phyloP scores from a whole-genome alignment of 2,329 filamentous ascomycete genomes.

The Aspergillus aculeatus region DNA sequence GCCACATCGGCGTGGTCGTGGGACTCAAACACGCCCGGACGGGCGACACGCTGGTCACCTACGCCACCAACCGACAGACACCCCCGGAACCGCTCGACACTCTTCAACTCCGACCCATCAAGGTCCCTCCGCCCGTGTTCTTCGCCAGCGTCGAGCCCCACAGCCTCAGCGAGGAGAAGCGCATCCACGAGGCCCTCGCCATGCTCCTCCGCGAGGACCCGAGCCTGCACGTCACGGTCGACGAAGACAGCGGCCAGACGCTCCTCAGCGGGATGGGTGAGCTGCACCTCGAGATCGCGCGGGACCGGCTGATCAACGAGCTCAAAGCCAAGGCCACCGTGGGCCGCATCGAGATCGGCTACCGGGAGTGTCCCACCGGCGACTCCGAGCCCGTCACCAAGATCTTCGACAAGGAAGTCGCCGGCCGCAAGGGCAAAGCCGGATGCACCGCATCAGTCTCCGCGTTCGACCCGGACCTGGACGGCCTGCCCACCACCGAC shows the following conservation, averaged over 20 bases:
- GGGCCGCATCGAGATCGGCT: constrained; percentile 91
- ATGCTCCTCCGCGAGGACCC: constrained; percentile 88
- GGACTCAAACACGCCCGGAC: constrained; percentile 90
- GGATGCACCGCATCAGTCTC: constrained; percentile 68
- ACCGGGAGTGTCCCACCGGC: constrained; percentile 74
- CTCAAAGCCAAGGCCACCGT: constrained; percentile 83
- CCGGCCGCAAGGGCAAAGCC: constrained; percentile 75
- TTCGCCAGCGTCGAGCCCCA: constrained; percentile 90
- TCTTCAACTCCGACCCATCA: constrained; percentile 81
- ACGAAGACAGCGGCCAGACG: constrained; percentile 90
- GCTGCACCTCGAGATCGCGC: constrained; percentile 88
- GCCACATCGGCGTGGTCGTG: constrained; percentile 90
- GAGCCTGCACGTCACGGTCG: constrained; percentile 77
- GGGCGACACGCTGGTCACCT: constrained; percentile 84
- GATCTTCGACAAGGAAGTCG: constrained; percentile 75
- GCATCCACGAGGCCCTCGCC: constrained; percentile 71
- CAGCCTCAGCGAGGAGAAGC: constrained; percentile 74
- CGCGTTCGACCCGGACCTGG: constrained; percentile 50
- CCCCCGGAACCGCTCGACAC: constrained; percentile 68
- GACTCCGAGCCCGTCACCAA: constrained; percentile 58
- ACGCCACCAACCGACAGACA: constrained; percentile 61
- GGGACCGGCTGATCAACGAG: constrained; percentile 82
- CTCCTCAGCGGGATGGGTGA: constrained; percentile 95
- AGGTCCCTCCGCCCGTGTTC: constrained; percentile 89
- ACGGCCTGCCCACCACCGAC: constrained; percentile 15